These are phyloP conservation scores for Platismatia glauca DNA, from an alignment of 495 filamentous ascomycete species.

Conservation along the genomic window DNA sequence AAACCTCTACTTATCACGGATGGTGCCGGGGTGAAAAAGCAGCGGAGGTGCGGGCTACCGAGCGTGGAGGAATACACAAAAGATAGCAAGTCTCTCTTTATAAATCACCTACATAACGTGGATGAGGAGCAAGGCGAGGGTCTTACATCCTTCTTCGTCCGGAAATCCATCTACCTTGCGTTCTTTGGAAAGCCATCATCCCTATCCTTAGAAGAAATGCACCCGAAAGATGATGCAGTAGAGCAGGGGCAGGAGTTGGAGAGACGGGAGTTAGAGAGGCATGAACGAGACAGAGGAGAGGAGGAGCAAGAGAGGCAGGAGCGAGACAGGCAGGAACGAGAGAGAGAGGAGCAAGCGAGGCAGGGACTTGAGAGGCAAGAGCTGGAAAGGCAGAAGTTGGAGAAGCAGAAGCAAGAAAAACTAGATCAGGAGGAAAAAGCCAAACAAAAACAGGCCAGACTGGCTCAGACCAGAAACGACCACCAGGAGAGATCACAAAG, in stretches of 20 bases:
- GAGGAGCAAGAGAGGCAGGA: not conserved
- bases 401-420: not conserved
- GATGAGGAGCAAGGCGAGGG: too few relatives aligned
- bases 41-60: too few relatives aligned
- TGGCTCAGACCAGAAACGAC: too few relatives aligned
- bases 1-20: too few relatives aligned
- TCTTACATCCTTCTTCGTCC: too few relatives aligned
- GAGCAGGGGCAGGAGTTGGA: not conserved
- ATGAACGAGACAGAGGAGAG: not conserved
- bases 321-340: not conserved
- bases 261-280: not conserved
- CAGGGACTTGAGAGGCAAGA: not conserved
- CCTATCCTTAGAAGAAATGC: constrained; percentile 7
- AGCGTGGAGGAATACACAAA: too few relatives aligned
- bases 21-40: too few relatives aligned
- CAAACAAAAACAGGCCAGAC: not conserved
- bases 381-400: not conserved
- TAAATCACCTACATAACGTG: too few relatives aligned
- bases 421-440: constrained; percentile 1
- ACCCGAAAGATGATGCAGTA: constrained; percentile 1
- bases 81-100: too few relatives aligned
- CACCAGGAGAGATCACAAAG: not conserved
- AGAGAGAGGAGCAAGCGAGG: not conserved
- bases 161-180: too few relatives aligned
- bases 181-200: too few relatives aligned